Percentiles rank a stretch among this genome's conserved stretches.
Conservation (phyloP, 345 rosid genomes). For the Eucalyptus polyanthemos region DNA sequence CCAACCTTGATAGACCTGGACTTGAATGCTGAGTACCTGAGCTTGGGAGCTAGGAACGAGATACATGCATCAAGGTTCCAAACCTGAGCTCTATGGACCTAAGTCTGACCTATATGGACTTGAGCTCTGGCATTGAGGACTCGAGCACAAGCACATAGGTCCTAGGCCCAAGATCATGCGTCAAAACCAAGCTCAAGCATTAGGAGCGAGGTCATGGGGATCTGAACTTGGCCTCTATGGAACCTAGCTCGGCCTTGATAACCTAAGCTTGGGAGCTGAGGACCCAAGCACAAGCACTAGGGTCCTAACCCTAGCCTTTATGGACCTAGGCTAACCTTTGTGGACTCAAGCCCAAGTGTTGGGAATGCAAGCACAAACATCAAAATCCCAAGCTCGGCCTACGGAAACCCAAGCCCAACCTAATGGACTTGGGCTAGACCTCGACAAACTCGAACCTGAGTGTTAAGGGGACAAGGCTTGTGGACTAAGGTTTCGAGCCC, state of each 20-base stretch:
- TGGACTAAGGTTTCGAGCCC: not conserved
- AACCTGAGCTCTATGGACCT: not conserved
- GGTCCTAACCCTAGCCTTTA: not conserved
- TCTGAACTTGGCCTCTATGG: not conserved
- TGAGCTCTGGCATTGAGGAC: not conserved
- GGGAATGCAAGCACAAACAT: not conserved
- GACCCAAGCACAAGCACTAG: not conserved
- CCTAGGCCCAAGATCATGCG: not conserved
- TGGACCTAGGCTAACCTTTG: not conserved
- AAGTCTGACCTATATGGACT: not conserved
- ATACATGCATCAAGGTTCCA: not conserved
- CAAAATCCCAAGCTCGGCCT: not conserved
- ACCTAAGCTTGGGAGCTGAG: not conserved
- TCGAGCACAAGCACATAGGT: no score
- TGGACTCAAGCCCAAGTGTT: not conserved
- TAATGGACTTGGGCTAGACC: not conserved
- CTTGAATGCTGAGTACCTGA: not conserved
- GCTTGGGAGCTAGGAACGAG: not conserved
- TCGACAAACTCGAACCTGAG: fast-evolving
- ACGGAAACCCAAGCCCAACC: not conserved
- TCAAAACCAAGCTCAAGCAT: not conserved
- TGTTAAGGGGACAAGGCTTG: fast-evolving
- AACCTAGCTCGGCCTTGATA: not conserved
- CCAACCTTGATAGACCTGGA: not conserved
- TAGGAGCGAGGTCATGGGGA: not conserved